These are phyloP conservation scores for Aleurites moluccanus DNA, from an alignment of 441 rosid species.

Conservation along the genomic window DNA sequence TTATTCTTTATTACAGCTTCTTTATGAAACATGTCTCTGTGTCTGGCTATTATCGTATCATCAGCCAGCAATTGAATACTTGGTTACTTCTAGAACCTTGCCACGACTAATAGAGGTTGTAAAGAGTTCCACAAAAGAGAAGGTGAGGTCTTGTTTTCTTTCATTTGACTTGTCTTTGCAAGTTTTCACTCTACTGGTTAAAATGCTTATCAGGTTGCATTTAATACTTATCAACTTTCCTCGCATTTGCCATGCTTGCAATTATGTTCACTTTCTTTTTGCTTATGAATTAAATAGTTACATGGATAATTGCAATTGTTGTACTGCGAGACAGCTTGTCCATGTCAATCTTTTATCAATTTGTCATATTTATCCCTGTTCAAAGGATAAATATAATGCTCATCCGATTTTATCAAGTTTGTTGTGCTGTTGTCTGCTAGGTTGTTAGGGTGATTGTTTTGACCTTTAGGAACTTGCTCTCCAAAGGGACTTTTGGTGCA, in stretches of 20 bases:
- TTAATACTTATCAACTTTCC: constrained; percentile 8
- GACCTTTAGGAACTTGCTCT: constrained; percentile 83
- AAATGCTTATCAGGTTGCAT: not conserved
- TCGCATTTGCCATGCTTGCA: not conserved
- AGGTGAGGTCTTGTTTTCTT: constrained; percentile 50
- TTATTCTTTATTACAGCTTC: constrained; percentile 63
- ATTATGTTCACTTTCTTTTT: constrained; percentile 7
- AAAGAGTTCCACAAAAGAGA: constrained; percentile 92
- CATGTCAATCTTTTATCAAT: not conserved
- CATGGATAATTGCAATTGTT: constrained; percentile 16
- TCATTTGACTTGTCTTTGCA: constrained; percentile 6
- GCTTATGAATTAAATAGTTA: not conserved
- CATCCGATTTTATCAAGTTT: constrained; percentile 22
- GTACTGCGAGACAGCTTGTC: constrained; percentile 2
- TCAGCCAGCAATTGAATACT: constrained; percentile 82
- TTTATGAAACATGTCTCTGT: constrained; percentile 95
- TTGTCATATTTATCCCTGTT: constrained; percentile 1
- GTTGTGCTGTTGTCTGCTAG: constrained; percentile 40
- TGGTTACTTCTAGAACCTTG: constrained; percentile 87
- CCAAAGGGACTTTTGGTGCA: constrained; percentile 88
- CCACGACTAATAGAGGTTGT: constrained; percentile 82
- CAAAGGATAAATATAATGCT: constrained; percentile 2
- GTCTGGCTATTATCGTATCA: constrained; percentile 91
- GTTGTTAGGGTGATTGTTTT: constrained; percentile 91
- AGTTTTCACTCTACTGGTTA: not conserved